Evolutionary conservation across 176 grass and related monocot genomes (phyloP), one percentile per base, ranked within the genome.

Genomic region (Bromus sterilis): DNA sequence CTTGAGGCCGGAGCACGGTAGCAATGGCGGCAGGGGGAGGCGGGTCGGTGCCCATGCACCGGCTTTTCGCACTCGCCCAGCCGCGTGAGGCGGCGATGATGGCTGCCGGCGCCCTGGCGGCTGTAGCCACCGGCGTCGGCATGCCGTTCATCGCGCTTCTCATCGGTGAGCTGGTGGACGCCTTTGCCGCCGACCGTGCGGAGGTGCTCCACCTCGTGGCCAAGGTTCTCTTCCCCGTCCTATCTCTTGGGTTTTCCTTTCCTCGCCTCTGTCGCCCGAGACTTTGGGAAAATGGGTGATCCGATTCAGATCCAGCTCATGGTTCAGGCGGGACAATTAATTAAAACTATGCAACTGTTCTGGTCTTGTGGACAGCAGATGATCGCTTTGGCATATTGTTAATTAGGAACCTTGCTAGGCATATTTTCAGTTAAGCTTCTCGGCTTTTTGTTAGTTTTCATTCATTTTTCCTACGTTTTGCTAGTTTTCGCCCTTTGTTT

Each of bases 81-180:
- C 36, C 33, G 28, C 24, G 29, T 32, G 83, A 85, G 74, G 34
- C n/a, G 23, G 42, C 30, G 23, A 44, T 85, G 61, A 85, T 85
- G 83, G 73, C 34, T 46, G 43, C 67, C 46, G 83, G 83, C 25
- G 33, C 70, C 24, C 11, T 32, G 5, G 83, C 62, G 12, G 83
- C 83, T 23, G 33, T 85, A 34, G 63, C 25, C 49, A 77, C 56
- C 35, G 83, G 83, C 14, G 3, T 85, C 43, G 71, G 62, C 48
- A 78, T 85, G 60, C 83, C 83, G 59, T 77, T 85, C 83, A 62
- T 85, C 24, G 68, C 57, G 34, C 57, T 78, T 60, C 74, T 85
- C 83, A 57, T 85, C 16, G 73, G 72, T 24, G 83, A 78, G 30
- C 62, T 85, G 23, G 75, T 85, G 64, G 78, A 81, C 48, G 65